phyloP scores from a whole-genome alignment of 2,329 filamentous ascomycete genomes.

The Aspergillus quadricinctus region DNA sequence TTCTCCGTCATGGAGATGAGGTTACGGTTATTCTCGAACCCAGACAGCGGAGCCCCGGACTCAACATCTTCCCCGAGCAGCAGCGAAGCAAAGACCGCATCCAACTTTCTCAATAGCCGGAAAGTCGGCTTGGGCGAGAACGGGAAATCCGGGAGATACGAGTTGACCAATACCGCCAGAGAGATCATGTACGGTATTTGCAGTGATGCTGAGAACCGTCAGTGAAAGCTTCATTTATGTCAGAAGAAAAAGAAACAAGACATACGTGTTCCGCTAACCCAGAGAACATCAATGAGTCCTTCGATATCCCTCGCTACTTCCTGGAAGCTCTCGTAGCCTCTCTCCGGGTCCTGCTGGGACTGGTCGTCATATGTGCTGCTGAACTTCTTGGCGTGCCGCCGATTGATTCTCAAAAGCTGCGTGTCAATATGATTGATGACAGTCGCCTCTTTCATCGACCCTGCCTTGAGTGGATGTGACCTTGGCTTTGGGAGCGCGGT shows the following conservation, averaged over 20 bases:
- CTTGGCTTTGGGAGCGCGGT: slow-evolving; percentile 51
- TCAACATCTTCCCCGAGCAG: slow-evolving; percentile 63
- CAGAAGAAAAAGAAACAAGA: too few species aligned
- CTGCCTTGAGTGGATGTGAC: slow-evolving; percentile 49
- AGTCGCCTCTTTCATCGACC: slow-evolving; percentile 55
- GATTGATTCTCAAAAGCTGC: slow-evolving; percentile 47
- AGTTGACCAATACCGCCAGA: slow-evolving; percentile 67
- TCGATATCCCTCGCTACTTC: slow-evolving; percentile 73
- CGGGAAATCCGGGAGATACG: slow-evolving; percentile 68
- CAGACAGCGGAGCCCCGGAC: slow-evolving; percentile 62
- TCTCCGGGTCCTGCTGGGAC: slow-evolving; percentile 29
- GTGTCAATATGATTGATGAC: slow-evolving; percentile 56
- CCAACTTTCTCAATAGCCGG: slow-evolving; percentile 68
- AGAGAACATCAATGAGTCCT: slow-evolving; percentile 71
- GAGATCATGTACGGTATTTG: slow-evolving; percentile 82
- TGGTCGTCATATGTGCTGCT: slow-evolving; percentile 27
- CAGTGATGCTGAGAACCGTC: slow-evolving; percentile 55
- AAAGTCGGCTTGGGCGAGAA: slow-evolving; percentile 67
- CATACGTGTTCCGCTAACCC: slow-evolving; percentile 83
- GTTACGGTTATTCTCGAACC: slow-evolving; percentile 59
- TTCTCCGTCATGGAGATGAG: slow-evolving; percentile 71
- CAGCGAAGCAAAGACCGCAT: slow-evolving; percentile 76
- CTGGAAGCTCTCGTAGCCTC: slow-evolving; percentile 58
- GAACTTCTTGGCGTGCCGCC: slow-evolving; percentile 51
- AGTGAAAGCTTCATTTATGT: too few species aligned